A percentile compares a stretch with the other conserved stretches of the same genome.
Evolutionary conservation across 1,284 basidiomycete species (phyloP).

Genomic region (Boletus calvinii): DNA sequence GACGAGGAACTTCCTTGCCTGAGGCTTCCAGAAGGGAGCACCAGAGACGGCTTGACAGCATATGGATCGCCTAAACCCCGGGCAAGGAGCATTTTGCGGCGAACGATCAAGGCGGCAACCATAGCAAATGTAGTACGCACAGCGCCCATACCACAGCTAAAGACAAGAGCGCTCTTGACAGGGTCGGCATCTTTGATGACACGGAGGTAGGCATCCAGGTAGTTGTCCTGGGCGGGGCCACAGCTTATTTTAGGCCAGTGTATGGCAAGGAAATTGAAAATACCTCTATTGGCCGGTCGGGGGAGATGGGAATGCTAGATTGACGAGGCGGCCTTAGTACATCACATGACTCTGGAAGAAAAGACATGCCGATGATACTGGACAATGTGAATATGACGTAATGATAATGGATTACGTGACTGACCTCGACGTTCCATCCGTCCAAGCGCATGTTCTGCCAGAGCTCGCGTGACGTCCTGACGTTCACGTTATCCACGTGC

Average conservation of each 20-base stretch:
- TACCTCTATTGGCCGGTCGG: slow-evolving; percentile 83
- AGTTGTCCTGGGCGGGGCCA: slow-evolving; percentile 66
- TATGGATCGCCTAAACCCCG: slow-evolving; percentile 80
- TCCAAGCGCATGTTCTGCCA: slow-evolving; percentile 78
- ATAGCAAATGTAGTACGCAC: slow-evolving; percentile 98
- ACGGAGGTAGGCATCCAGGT: slow-evolving; percentile 89
- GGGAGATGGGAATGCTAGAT: slow-evolving; percentile 87
- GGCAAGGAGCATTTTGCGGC: slow-evolving; percentile 83
- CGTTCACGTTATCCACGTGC: slow-evolving; percentile 80
- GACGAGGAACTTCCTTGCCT: slow-evolving; percentile 34
- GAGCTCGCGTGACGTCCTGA: slow-evolving; percentile 86
- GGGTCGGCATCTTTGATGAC: slow-evolving; percentile 86
- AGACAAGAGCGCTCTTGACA: slow-evolving; percentile 80
- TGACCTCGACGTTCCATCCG: slow-evolving; percentile 88
- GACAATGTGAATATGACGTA: slow-evolving; percentile 6
- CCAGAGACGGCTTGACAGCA: slow-evolving; percentile 35
- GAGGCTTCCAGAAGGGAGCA: slow-evolving; percentile 14
- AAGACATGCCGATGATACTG: slow-evolving; percentile 62
- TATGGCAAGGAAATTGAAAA: slow-evolving; percentile 6
- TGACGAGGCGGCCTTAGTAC: slow-evolving; percentile 9
- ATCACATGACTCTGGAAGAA: slow-evolving; percentile 2
- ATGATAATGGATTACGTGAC: slow-evolving; percentile 2
- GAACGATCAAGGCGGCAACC: slow-evolving; percentile 88
- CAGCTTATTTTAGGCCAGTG: background rate
- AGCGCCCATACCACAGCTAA: slow-evolving; percentile 97